These are phyloP conservation scores for Cyclotella cryptica DNA, from an alignment of 108 stramenopile genomes.

Conservation along the genomic window DNA sequence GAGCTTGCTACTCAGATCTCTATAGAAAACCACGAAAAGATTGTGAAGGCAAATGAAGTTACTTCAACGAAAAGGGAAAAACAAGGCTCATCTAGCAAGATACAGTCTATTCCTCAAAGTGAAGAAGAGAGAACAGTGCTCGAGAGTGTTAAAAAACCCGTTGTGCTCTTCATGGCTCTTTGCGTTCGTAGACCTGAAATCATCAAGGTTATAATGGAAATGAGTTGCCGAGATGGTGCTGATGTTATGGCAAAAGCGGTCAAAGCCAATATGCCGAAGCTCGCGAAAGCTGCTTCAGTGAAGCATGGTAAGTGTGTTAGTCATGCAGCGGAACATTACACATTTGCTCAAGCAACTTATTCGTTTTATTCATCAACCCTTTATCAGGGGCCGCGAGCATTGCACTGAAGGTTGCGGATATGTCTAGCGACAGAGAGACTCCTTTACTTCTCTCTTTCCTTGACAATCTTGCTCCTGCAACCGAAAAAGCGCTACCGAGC, in stretches of 20 bases:
- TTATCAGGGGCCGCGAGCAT: constrained; percentile 66
- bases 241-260: constrained; percentile 82
- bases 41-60: constrained; percentile 53
- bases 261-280: constrained; percentile 79
- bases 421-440: constrained; percentile 61
- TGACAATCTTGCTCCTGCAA: constrained; percentile 74
- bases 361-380: neutral
- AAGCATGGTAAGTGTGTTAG: constrained; percentile 62
- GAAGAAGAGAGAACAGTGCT: constrained; percentile 79
- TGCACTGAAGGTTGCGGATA: constrained; percentile 75
- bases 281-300: constrained; percentile 76
- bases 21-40: constrained; percentile 62
- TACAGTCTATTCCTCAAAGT: constrained; percentile 44
- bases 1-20: constrained; percentile 58
- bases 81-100: constrained; percentile 46
- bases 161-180: constrained; percentile 83
- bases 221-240: constrained; percentile 68
- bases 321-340: too few relatives aligned
- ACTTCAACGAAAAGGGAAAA: constrained; percentile 50
- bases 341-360: neutral
- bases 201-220: constrained; percentile 74
- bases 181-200: constrained; percentile 80
- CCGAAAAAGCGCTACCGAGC: constrained; percentile 58
- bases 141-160: constrained; percentile 73
- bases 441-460: constrained; percentile 82